Evolutionary conservation across 2,329 filamentous ascomycete species (phyloP).

Genomic region (Rutstroemia sp.): DNA sequence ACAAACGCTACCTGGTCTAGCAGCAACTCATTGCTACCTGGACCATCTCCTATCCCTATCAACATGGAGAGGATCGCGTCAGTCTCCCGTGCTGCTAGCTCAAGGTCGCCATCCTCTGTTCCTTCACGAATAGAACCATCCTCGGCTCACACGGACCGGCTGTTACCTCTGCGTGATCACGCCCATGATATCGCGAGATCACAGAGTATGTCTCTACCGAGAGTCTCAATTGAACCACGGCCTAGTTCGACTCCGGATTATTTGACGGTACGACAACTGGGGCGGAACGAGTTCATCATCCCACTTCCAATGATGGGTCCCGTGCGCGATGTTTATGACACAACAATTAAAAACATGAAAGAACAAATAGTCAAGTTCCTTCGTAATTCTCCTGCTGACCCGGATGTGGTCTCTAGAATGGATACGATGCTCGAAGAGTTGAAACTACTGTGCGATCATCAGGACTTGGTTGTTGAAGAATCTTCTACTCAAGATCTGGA

Average conservation of each 20-base stretch:
- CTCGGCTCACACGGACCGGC: neutral
- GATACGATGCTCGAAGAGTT: slow-evolving; percentile 45
- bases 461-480: slow-evolving; percentile 44
- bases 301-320: slow-evolving; percentile 51
- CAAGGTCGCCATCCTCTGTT: slow-evolving; percentile 4
- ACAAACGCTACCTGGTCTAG: neutral
- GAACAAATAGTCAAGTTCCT: slow-evolving; percentile 42
- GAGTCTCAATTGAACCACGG: slow-evolving; percentile 1
- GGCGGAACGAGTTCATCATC: slow-evolving; percentile 40
- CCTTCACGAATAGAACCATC: neutral
- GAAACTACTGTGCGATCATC: slow-evolving; percentile 49
- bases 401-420: slow-evolving; percentile 31
- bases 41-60: neutral
- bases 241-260: neutral
- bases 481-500: slow-evolving; percentile 30
- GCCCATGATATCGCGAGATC: neutral
- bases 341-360: slow-evolving; percentile 39
- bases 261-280: slow-evolving; percentile 13
- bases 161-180: slow-evolving; percentile 2
- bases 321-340: slow-evolving; percentile 44
- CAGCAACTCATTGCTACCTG: neutral
- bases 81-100: neutral
- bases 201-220: slow-evolving; percentile 1
- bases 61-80: neutral
- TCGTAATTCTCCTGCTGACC: slow-evolving; percentile 23